Evolutionary conservation across 768 basidiomycete genomes (phyloP).

Genomic region (Pluteus cervinus): DNA sequence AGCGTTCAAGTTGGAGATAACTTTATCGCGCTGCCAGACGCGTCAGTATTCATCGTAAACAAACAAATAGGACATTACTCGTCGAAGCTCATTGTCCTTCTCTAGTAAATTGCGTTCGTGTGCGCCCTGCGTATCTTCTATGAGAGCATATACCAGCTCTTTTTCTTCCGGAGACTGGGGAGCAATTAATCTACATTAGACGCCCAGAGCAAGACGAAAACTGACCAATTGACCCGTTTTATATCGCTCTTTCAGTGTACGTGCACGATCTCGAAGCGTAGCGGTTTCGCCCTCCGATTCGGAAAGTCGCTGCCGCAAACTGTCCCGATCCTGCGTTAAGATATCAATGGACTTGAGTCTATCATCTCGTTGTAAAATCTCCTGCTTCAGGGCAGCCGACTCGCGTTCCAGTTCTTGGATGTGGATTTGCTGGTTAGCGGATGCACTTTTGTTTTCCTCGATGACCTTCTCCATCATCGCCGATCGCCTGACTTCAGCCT

Average conservation of each 20-base stretch:
- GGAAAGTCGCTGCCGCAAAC: slow-evolving; percentile 11
- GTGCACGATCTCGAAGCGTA: slow-evolving; percentile 17
- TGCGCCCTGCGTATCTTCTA: slow-evolving; percentile 36
- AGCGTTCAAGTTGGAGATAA: slow-evolving; percentile 35
- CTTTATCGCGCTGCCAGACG: slow-evolving; percentile 37
- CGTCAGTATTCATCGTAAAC: slow-evolving; percentile 8
- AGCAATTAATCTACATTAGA: slow-evolving; percentile 2
- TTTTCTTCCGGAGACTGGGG: slow-evolving; percentile 44
- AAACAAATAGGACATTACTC: slow-evolving; percentile 23
- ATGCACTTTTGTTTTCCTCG: neutral
- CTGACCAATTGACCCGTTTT: slow-evolving; percentile 41
- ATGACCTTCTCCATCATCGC: slow-evolving; percentile 17
- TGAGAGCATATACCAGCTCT: slow-evolving; percentile 38
- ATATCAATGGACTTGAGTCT: slow-evolving; percentile 7
- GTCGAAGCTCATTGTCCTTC: slow-evolving; percentile 51
- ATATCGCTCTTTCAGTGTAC: slow-evolving; percentile 33
- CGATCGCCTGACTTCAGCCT: slow-evolving; percentile 21
- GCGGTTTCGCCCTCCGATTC: slow-evolving; percentile 17
- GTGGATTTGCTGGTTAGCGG: no score
- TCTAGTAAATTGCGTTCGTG: slow-evolving; percentile 48
- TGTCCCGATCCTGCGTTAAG: slow-evolving; percentile 9
- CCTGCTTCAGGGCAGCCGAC: slow-evolving; percentile 1
- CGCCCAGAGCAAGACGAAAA: slow-evolving; percentile 4
- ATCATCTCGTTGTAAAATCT: slow-evolving; percentile 4
- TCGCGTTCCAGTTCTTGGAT: slow-evolving; percentile 10